These are phyloP conservation scores for Ophiocordyceps robertsii DNA, from an alignment of 2,329 filamentous ascomycete species.

Conservation along the genomic window DNA sequence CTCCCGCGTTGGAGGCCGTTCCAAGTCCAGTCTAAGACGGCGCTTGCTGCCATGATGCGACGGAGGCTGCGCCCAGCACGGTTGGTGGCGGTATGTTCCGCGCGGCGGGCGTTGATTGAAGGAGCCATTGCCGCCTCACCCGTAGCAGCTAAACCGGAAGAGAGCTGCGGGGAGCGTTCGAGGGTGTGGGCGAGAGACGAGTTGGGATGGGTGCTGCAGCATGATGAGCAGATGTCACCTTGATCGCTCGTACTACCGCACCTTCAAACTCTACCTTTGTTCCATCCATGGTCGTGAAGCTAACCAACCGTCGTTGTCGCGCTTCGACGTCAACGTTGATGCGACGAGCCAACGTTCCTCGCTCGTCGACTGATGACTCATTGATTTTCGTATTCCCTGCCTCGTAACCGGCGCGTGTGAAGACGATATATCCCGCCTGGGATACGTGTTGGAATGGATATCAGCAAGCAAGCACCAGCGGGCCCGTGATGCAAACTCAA, in stretches of 20 bases:
- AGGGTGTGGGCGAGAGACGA: too few species aligned
- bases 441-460: neutral
- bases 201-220: neutral
- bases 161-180: constrained; percentile 2
- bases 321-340: too few species aligned
- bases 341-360: too few species aligned
- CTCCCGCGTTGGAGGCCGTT: neutral
- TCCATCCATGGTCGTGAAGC: too few species aligned
- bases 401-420: neutral
- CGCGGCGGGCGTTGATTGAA: neutral
- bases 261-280: too few species aligned
- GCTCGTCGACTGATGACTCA: neutral
- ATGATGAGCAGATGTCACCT: neutral
- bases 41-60: constrained; percentile 2
- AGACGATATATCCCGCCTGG: too few species aligned
- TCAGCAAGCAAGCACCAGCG: neutral
- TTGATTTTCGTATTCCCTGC: neutral
- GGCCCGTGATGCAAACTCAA: neutral
- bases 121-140: constrained; percentile 1
- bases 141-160: constrained; percentile 2
- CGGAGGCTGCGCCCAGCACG: neutral
- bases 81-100: constrained; percentile 4
- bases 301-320: too few species aligned
- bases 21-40: neutral
- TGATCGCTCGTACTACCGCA: too few species aligned